These are phyloP conservation scores for Cunninghamia lanceolata DNA, from an alignment of 75 land plant genomes.

Conservation along the genomic window DNA sequence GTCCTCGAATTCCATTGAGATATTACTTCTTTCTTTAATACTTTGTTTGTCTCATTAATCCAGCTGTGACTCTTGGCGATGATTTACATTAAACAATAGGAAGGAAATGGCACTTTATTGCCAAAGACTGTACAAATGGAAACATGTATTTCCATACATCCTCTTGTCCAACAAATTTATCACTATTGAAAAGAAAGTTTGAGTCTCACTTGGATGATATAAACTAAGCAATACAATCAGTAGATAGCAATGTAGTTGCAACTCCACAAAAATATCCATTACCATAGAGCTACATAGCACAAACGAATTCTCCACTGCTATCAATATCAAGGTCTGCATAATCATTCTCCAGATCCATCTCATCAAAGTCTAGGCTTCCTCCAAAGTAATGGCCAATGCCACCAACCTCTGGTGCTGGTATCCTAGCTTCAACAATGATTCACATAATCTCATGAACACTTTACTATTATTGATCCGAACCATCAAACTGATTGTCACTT, in stretches of 20 bases:
- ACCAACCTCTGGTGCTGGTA: constrained; percentile 52
- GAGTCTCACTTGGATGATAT: neutral
- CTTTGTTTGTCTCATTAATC: too few species aligned
- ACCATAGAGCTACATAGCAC: constrained; percentile 37
- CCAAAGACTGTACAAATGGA: too few species aligned
- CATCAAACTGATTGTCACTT: constrained; percentile 52
- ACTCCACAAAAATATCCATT: neutral
- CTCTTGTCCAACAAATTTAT: neutral
- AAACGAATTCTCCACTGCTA: constrained; percentile 84
- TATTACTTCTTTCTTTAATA: too few species aligned
- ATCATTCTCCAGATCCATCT: constrained; percentile 46
- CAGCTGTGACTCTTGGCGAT: too few species aligned
- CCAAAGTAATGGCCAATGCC: constrained; percentile 36
- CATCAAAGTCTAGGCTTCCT: constrained; percentile 59
- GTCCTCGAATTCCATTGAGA: too few species aligned
- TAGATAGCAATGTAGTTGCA: neutral
- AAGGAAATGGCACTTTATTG: too few species aligned
- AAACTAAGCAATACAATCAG: neutral
- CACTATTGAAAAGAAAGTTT: neutral
- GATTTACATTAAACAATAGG: too few species aligned
- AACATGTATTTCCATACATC: too few species aligned
- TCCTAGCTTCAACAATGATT: constrained; percentile 74
- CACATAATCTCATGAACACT: constrained; percentile 74
- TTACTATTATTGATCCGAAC: constrained; percentile 70
- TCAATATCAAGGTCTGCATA: constrained; percentile 74